Percentiles rank a stretch among this genome's conserved stretches.
phyloP scores from a whole-genome alignment of 768 basidiomycete genomes.

The Rhodocollybia butyracea region DNA sequence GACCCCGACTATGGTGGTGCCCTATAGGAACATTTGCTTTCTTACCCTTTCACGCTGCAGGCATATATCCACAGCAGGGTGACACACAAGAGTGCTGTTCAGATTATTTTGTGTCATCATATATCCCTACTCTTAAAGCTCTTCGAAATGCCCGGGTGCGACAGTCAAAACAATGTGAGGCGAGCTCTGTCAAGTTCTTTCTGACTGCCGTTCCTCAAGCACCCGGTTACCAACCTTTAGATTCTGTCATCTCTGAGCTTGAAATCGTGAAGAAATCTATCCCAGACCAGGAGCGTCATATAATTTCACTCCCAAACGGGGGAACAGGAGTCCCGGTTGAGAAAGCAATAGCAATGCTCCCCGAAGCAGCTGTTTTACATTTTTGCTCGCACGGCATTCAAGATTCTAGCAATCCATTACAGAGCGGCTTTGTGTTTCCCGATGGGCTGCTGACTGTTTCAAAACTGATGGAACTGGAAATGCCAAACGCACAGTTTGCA shows the following conservation, averaged over 20 bases:
- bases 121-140: neutral
- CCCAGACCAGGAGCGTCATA: too few species aligned
- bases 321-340: conserved; percentile 10
- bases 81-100: neutral
- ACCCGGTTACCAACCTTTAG: too few species aligned
- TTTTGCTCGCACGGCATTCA: conserved; percentile 23
- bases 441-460: conserved; percentile 20
- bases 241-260: too few species aligned
- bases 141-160: neutral
- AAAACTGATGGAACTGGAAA: conserved; percentile 17
- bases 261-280: too few species aligned
- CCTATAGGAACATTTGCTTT: neutral
- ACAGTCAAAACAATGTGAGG: neutral
- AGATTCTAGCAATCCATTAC: conserved; percentile 14
- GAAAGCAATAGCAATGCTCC: conserved; percentile 8
- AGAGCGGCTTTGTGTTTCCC: conserved; percentile 17
- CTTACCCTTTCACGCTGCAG: neutral
- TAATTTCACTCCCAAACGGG: neutral
- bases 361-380: conserved; percentile 16
- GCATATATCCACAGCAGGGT: neutral
- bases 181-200: neutral
- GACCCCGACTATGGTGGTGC: too few species aligned
- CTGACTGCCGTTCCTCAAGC: neutral
- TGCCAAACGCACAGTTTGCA: conserved; percentile 28
- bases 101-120: neutral